Conservation (phyloP, 345 rosid genomes). For the Populus ilicifolia region DNA sequence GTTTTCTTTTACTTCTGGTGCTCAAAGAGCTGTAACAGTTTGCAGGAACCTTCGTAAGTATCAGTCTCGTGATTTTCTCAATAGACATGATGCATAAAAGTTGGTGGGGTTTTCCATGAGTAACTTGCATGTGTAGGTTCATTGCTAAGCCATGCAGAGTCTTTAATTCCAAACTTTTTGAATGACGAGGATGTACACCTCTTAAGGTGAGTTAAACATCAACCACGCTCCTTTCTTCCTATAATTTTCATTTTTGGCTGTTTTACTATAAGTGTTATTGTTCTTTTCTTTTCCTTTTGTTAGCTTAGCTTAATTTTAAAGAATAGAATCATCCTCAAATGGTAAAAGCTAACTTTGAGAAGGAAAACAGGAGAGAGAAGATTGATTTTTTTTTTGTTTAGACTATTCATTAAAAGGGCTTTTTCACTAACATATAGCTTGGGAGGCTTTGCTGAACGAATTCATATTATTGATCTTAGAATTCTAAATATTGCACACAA, state of each 20-base stretch:
- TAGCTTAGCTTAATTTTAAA: not conserved
- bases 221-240: slow-evolving; percentile 7
- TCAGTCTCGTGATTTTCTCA: slow-evolving; percentile 13
- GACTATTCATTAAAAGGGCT: too few species aligned
- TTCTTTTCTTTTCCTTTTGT: too few species aligned
- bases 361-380: too few species aligned
- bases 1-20: slow-evolving; percentile 47
- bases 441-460: not conserved
- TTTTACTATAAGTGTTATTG: not conserved
- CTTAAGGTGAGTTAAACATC: slow-evolving; percentile 52
- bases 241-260: not conserved
- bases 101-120: slow-evolving; percentile 15
- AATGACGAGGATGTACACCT: slow-evolving; percentile 68
- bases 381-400: too few species aligned
- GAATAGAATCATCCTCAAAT: not conserved
- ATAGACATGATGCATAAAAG: slow-evolving; percentile 1
- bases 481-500: not conserved
- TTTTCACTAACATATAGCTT: too few species aligned
- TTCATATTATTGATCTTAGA: not conserved
- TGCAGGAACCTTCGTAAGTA: slow-evolving; percentile 67
- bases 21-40: slow-evolving; percentile 54
- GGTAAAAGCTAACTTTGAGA: not conserved
- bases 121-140: slow-evolving; percentile 60
- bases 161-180: slow-evolving; percentile 62
- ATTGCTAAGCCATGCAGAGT: slow-evolving; percentile 80